These are phyloP conservation scores for Colletotrichum spinosum DNA, from an alignment of 2,329 filamentous ascomycete genomes.

Conservation along the genomic window DNA sequence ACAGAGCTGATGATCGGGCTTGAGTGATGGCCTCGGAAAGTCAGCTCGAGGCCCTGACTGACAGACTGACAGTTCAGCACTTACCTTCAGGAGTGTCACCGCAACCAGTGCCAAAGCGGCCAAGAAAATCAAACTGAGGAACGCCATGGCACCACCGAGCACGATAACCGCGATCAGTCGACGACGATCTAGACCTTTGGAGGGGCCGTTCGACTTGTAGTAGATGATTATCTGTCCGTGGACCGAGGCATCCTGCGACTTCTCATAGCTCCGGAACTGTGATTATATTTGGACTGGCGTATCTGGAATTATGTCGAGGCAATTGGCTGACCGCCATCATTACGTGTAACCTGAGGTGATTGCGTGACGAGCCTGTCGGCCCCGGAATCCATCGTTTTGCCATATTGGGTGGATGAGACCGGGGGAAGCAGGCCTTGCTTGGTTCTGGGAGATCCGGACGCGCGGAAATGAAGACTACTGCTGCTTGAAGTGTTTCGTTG, in stretches of 20 bases:
- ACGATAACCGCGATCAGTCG: too few relatives aligned
- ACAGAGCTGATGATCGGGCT: constrained; percentile 34
- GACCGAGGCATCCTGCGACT: background rate
- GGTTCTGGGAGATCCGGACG: background rate
- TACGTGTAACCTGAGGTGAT: constrained; percentile 4
- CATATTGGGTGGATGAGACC: too few relatives aligned
- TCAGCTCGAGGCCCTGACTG: background rate
- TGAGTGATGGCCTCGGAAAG: background rate
- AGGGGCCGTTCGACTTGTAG: too few relatives aligned
- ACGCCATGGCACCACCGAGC: too few relatives aligned
- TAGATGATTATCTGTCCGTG: background rate
- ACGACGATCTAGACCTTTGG: too few relatives aligned
- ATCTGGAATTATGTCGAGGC: background rate
- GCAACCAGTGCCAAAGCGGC: background rate
- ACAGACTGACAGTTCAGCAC: too few relatives aligned
- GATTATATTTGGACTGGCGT: background rate
- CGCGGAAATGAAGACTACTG: too few relatives aligned
- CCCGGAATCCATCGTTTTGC: too few relatives aligned
- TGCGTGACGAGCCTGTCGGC: constrained; percentile 10
- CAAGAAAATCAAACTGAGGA: background rate
- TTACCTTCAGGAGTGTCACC: background rate
- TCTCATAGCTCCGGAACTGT: background rate
- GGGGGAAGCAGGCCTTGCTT: background rate
- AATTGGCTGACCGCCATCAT: background rate
- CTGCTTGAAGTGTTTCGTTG: too few relatives aligned